These are phyloP conservation scores for Panicum hallii DNA, from an alignment of 202 grass and related monocot species.

Conservation along the genomic window DNA sequence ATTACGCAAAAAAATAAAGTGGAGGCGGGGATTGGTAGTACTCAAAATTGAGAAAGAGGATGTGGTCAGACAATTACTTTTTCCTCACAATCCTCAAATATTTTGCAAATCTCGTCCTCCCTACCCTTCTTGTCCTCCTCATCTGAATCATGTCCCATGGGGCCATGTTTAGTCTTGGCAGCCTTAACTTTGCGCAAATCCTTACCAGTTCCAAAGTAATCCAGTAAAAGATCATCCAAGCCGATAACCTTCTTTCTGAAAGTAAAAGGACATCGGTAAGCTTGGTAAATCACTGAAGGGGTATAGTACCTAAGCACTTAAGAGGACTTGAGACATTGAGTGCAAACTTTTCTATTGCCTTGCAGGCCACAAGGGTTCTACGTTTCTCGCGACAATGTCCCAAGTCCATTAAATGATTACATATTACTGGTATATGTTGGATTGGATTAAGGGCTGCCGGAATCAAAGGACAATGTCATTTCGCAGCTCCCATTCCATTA, in stretches of 20 bases:
- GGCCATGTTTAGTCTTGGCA: conserved; percentile 44
- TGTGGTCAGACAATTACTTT: conserved; percentile 43
- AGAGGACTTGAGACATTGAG: too few relatives aligned
- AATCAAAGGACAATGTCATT: too few relatives aligned
- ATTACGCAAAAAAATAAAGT: not conserved
- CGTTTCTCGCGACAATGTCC: too few relatives aligned
- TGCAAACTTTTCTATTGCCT: too few relatives aligned
- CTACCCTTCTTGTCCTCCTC: conserved; percentile 55
- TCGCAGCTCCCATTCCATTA: not conserved
- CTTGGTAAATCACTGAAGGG: too few relatives aligned
- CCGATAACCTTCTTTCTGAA: conserved; percentile 80
- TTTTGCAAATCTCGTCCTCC: conserved; percentile 67
- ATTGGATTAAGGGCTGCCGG: too few relatives aligned
- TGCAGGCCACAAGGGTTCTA: too few relatives aligned
- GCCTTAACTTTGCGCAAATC: conserved; percentile 51
- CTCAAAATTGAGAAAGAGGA: not conserved
- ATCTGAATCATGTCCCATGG: conserved; percentile 62
- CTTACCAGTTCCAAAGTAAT: conserved; percentile 45
- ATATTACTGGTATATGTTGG: too few relatives aligned
- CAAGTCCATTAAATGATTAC: too few relatives aligned
- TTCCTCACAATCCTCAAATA: conserved; percentile 69
- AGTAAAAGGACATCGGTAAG: too few relatives aligned
- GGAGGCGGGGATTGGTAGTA: not conserved
- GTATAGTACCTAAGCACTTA: too few relatives aligned
- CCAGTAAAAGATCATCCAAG: conserved; percentile 79